phyloP scores from a whole-genome alignment of 805 yeast species.

The Candida montana region DNA sequence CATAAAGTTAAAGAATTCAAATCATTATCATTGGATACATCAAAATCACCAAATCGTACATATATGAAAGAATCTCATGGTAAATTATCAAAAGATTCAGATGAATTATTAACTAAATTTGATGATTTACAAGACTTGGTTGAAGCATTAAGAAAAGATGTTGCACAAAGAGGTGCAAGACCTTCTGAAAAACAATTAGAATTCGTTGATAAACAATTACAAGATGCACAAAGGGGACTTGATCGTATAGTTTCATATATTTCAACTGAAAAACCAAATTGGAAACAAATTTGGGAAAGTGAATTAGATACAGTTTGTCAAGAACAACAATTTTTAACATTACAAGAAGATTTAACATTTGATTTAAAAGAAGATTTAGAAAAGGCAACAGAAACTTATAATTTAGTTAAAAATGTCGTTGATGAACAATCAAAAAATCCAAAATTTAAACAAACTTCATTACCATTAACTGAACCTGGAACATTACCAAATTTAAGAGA shows the following conservation, averaged over 20 bases:
- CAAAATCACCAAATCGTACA: conserved; percentile 33
- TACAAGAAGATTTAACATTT: conserved; percentile 79
- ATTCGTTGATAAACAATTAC: conserved; percentile 59
- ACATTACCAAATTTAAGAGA: conserved; percentile 58
- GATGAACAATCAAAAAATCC: conserved; percentile 68
- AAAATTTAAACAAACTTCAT: conserved; percentile 30
- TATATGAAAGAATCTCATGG: conserved; percentile 76
- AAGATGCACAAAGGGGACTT: conserved; percentile 48
- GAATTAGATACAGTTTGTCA: conserved; percentile 87
- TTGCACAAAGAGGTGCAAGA: conserved; percentile 83
- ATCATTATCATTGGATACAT: conserved; percentile 36
- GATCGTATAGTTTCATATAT: conserved; percentile 56
- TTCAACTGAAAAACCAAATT: conserved; percentile 64
- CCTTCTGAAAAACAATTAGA: conserved; percentile 72
- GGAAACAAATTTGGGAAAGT: conserved; percentile 90
- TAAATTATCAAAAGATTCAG: conserved; percentile 73
- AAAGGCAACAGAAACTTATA: conserved; percentile 76
- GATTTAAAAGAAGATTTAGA: conserved; percentile 78
- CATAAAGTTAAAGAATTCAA: conserved; percentile 48
- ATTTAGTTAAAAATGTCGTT: conserved; percentile 73
- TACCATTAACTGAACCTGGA: conserved; percentile 58
- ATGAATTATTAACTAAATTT: conserved; percentile 64
- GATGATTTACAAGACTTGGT: conserved; percentile 91
- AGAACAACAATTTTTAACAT: conserved; percentile 86
- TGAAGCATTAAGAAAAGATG: conserved; percentile 85